Percentiles rank a stretch among this genome's conserved stretches.
Conservation (phyloP, 2,329 filamentous ascomycete species). For the Acephala macrosclerotiorum region DNA sequence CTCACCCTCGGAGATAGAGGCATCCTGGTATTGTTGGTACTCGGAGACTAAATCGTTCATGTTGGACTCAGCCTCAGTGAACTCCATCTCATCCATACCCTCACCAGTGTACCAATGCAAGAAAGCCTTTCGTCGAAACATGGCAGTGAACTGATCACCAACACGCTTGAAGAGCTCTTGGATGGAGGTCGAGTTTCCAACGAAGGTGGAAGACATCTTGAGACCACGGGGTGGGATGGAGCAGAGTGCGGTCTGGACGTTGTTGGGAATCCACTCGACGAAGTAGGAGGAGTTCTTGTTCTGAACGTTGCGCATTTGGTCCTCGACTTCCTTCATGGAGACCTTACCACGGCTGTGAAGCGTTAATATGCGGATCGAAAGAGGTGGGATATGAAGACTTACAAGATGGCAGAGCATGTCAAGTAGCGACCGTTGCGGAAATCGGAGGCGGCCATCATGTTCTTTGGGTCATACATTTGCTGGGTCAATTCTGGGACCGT, state of each 20-base stretch:
- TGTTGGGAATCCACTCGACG: slow-evolving; percentile 99
- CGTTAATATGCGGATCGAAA: slow-evolving; percentile 42
- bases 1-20: slow-evolving; percentile 95
- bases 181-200: slow-evolving; percentile 99
- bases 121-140: slow-evolving; percentile 99
- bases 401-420: slow-evolving; percentile 98
- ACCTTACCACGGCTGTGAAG: slow-evolving; percentile 87
- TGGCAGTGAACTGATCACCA: slow-evolving; percentile 99
- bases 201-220: slow-evolving; percentile 99
- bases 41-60: slow-evolving; percentile 99
- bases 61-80: slow-evolving; percentile 99
- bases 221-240: slow-evolving; percentile 97
- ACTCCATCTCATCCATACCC: slow-evolving; percentile 99
- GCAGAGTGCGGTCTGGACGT: slow-evolving; percentile 99
- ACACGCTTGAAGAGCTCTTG: slow-evolving; percentile 99
- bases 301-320: slow-evolving; percentile 99
- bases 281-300: slow-evolving; percentile 99
- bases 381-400: slow-evolving; percentile 32
- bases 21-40: slow-evolving; percentile 99
- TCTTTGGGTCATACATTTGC: slow-evolving; percentile 99
- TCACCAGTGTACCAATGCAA: slow-evolving; percentile 99
- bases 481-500: slow-evolving; percentile 98
- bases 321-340: slow-evolving; percentile 99
- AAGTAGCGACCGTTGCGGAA: slow-evolving; percentile 99
- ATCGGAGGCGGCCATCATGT: slow-evolving; percentile 99